phyloP scores from a whole-genome alignment of 2,329 filamentous ascomycete species.

The Phaeosphaeria sp. region DNA sequence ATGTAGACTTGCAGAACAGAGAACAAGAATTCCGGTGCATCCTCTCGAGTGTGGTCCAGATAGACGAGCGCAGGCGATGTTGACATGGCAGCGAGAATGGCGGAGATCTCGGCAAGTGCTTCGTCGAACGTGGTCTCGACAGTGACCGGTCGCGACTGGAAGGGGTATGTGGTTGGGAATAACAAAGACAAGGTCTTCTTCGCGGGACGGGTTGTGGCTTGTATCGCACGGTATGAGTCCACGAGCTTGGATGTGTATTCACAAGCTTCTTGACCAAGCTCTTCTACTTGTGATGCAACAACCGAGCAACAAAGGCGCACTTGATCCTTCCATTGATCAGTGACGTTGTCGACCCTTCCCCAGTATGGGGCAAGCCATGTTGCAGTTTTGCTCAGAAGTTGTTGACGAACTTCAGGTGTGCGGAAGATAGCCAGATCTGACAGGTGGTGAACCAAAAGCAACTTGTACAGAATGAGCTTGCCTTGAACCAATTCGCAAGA shows the following conservation, averaged over 20 bases:
- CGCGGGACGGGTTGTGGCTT: slow-evolving; percentile 66
- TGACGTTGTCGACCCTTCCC: slow-evolving; percentile 76
- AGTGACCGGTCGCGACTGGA: slow-evolving; percentile 74
- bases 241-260: slow-evolving; percentile 91
- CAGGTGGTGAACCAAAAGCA: slow-evolving; percentile 92
- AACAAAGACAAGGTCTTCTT: slow-evolving; percentile 77
- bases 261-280: slow-evolving; percentile 80
- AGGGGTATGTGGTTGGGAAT: slow-evolving; percentile 90
- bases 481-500: slow-evolving; percentile 87
- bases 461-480: slow-evolving; percentile 88
- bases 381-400: slow-evolving; percentile 80
- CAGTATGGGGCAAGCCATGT: slow-evolving; percentile 94
- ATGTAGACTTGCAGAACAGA: slow-evolving; percentile 84
- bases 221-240: slow-evolving; percentile 83
- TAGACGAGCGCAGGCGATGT: slow-evolving; percentile 77
- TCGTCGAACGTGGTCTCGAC: slow-evolving; percentile 77
- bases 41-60: slow-evolving; percentile 75
- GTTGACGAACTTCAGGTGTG: slow-evolving; percentile 75
- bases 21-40: slow-evolving; percentile 76
- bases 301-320: slow-evolving; percentile 93
- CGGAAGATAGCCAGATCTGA: slow-evolving; percentile 82
- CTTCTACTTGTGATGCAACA: slow-evolving; percentile 81
- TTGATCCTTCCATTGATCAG: slow-evolving; percentile 89
- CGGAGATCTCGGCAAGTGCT: slow-evolving; percentile 84
- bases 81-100: slow-evolving; percentile 82